These are phyloP conservation scores for Fusarium tanahbumbuense DNA, from an alignment of 2,329 filamentous ascomycete genomes.

Conservation along the genomic window DNA sequence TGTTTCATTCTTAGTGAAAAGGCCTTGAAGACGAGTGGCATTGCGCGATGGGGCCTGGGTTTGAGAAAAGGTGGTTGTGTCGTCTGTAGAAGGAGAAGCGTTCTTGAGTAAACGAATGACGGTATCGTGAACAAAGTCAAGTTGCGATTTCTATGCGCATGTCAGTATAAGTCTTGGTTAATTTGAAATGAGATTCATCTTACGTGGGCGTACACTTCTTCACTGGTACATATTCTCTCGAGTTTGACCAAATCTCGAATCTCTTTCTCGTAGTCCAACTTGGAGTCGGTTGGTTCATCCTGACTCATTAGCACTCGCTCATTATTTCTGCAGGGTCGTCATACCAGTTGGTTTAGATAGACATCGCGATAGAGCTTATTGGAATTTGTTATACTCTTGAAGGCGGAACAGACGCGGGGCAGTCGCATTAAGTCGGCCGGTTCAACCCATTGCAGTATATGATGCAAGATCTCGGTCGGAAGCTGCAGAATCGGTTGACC, in stretches of 20 bases:
- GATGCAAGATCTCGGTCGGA: conserved; percentile 71
- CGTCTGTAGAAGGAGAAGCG: conserved; percentile 51
- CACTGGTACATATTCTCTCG: conserved; percentile 55
- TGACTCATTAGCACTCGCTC: conserved; percentile 18
- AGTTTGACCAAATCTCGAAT: conserved; percentile 59
- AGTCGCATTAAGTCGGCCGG: conserved; percentile 67
- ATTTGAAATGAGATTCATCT: conserved; percentile 9
- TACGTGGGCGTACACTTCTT: conserved; percentile 55
- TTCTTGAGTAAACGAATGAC: conserved; percentile 60
- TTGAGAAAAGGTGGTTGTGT: conserved; percentile 45
- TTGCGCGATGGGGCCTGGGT: conserved; percentile 61
- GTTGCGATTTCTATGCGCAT: conserved; percentile 53
- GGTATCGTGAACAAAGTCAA: conserved; percentile 61
- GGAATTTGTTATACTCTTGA: conserved; percentile 68
- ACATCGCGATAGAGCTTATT: conserved; percentile 69
- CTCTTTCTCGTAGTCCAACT: conserved; percentile 58
- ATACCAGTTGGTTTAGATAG: conserved; percentile 68
- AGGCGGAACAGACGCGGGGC: conserved; percentile 61
- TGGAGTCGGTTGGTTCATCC: conserved; percentile 51
- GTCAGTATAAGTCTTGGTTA: neutral
- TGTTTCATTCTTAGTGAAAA: conserved; percentile 62
- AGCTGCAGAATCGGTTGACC: conserved; percentile 27
- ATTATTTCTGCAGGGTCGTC: neutral
- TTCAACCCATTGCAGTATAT: conserved; percentile 67
- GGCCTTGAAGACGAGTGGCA: conserved; percentile 55